Base-by-base conservation (phyloP, 768 basidiomycete species). In the Suillus tomentosus region DNA sequence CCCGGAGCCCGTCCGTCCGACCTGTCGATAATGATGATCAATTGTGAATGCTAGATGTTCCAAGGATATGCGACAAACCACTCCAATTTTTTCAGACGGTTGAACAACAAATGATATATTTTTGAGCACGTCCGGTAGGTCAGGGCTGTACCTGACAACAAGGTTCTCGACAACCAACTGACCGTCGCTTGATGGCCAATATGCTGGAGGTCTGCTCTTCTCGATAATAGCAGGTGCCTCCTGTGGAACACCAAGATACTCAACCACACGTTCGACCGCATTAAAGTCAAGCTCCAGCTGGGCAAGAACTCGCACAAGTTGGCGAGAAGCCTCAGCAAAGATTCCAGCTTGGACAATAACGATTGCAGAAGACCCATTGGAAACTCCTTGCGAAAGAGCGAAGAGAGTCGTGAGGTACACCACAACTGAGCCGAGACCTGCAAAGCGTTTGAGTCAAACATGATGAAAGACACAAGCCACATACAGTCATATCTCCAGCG, bases 241-340 rank as follows among this genome's bases (percentile, higher is more conserved):
- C 72, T 89, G 87, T 2, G 84, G 82, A 9, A 89, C 81, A 42
- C 84, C 82, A 22, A 90, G 78, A 70, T 91, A 91, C 72, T 90
- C 89, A 17, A 85, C 81, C 27, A 91, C 86, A 63, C 90, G 85
- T 69, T 92, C 90, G 2, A 91, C 85, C 45, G 87, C 86, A 69
- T 89, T 90, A 74, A 90, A 90, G 68, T 90, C 88, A 14, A 90
- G 81, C 70, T 90, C 90, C 2, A 90, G 73, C 67, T 89, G 88
- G 3, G 89, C 89, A 55, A 84, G 82, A 10, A 90, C 88, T 67
- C 86, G 85, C 27, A 90, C 86, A 14, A 90, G 82, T 61, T 86
- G 83, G 50, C 88, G 78, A 53, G 84, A 88, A 14, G 88, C 88
- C 64, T 88, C 85, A 1, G 89, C 88, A 69, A 90, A 91, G 31